A percentile compares a stretch with the other conserved stretches of the same genome.
These are phyloP conservation scores for Wickerhamiella azymoides DNA, from an alignment of 805 yeast species.

Conservation along the genomic window DNA sequence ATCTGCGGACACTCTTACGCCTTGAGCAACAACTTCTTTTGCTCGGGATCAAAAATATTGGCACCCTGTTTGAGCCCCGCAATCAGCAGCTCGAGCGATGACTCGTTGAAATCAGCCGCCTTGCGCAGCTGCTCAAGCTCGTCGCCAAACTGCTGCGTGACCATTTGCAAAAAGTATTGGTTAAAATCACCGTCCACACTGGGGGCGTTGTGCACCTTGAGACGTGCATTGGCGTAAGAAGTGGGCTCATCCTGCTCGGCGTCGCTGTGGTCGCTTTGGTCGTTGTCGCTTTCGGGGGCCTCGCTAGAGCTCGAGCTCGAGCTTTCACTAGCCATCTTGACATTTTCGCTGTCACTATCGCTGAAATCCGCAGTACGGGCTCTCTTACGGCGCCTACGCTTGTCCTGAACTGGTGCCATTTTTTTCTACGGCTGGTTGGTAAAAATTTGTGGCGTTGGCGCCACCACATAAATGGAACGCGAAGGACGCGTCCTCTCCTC, in stretches of 20 bases:
- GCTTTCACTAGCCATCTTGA: not conserved
- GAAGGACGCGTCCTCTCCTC: not conserved
- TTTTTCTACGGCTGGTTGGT: not conserved
- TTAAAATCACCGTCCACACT: slow-evolving; percentile 13
- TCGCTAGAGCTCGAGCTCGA: slow-evolving; percentile 8
- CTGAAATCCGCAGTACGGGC: slow-evolving; percentile 18
- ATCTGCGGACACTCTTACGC: not conserved
- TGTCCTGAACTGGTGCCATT: slow-evolving; percentile 11
- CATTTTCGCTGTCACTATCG: slow-evolving; percentile 11
- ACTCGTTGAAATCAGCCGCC: slow-evolving; percentile 30
- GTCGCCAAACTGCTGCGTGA: slow-evolving; percentile 36
- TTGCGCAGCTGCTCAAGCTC: slow-evolving; percentile 30
- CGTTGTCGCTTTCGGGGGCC: slow-evolving; percentile 9
- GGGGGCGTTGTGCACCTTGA: slow-evolving; percentile 16
- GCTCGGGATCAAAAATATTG: slow-evolving; percentile 25
- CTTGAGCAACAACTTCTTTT: slow-evolving; percentile 12
- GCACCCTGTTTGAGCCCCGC: slow-evolving; percentile 27
- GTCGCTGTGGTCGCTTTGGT: slow-evolving; percentile 12
- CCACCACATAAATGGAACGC: not conserved
- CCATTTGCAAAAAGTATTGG: slow-evolving; percentile 32
- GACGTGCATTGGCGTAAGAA: slow-evolving; percentile 13
- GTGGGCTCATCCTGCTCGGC: slow-evolving; percentile 12
- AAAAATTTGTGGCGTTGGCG: not conserved
- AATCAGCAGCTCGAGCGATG: slow-evolving; percentile 24
- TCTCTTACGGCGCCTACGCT: slow-evolving; percentile 20